phyloP scores from a whole-genome alignment of 2,329 filamentous ascomycete genomes.

The Didymellaceae sp. region DNA sequence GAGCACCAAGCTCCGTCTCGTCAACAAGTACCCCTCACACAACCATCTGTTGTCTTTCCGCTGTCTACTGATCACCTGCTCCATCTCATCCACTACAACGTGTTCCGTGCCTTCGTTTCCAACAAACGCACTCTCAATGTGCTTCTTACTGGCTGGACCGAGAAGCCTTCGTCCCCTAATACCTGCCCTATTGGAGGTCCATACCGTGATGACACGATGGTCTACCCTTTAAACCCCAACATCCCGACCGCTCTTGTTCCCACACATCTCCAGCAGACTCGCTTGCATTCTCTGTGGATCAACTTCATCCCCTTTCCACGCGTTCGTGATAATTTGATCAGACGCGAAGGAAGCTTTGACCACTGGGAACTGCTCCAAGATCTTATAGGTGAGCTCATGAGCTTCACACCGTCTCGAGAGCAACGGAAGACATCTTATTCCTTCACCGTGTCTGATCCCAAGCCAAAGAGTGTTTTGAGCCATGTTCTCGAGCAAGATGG shows the following conservation, averaged over 20 bases:
- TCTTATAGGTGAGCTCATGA: conserved; percentile 12
- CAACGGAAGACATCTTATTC: not conserved
- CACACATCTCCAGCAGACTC: conserved; percentile 55
- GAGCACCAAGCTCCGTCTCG: not conserved
- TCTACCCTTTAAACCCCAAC: conserved; percentile 16
- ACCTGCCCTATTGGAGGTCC: conserved; percentile 13
- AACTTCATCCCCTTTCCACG: conserved; percentile 64
- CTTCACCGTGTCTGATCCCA: not conserved
- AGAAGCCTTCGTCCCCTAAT: conserved; percentile 2
- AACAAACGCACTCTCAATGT: conserved; percentile 40
- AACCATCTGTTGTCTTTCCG: conserved; percentile 4
- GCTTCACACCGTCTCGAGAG: not conserved
- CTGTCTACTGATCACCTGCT: conserved; percentile 41
- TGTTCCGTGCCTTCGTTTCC: conserved; percentile 45
- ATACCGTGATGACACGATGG: conserved; percentile 9
- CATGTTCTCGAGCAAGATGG: not conserved
- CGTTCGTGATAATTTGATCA: conserved; percentile 59
- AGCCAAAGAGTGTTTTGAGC: too few relatives aligned
- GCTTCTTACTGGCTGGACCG: conserved; percentile 13
- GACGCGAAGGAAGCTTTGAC: conserved; percentile 3
- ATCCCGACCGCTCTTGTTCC: conserved; percentile 52
- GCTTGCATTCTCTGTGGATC: conserved; percentile 62
- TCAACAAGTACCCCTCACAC: not conserved
- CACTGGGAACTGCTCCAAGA: conserved; percentile 10
- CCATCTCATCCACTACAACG: conserved; percentile 49